A percentile compares a stretch with the other conserved stretches of the same genome.
Evolutionary conservation across 257 asterid species (phyloP).

Genomic region (Haberlea rhodopensis): DNA sequence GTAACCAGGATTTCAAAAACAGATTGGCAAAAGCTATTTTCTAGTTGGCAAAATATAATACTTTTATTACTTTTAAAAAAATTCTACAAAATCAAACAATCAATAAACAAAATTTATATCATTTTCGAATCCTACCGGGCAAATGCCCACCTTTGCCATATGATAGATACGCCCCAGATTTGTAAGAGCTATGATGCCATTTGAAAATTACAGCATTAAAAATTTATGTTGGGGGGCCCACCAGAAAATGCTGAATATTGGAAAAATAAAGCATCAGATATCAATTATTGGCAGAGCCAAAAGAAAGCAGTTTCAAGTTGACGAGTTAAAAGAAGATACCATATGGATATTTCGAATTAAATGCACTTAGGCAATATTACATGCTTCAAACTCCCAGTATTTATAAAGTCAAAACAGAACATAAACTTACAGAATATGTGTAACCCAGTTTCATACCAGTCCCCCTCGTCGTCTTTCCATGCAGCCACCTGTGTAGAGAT

Average conservation of each 20-base stretch:
- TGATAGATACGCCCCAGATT: too few species aligned
- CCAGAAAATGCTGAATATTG: neutral
- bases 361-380: neutral
- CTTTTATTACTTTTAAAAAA: too few species aligned
- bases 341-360: conserved; percentile 1
- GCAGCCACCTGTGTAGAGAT: conserved; percentile 69
- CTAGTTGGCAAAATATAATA: too few species aligned
- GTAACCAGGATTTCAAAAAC: too few species aligned
- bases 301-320: too few species aligned
- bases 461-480: conserved; percentile 96
- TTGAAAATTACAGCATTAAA: conserved; percentile 4
- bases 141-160: too few species aligned
- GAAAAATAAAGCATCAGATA: neutral
- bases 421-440: conserved; percentile 88
- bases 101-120: too few species aligned
- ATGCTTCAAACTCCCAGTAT: neutral
- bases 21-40: too few species aligned
- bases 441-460: conserved; percentile 96
- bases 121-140: too few species aligned
- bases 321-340: neutral
- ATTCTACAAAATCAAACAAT: too few species aligned
- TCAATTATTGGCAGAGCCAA: neutral
- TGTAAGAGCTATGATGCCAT: neutral
- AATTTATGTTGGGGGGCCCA: neutral
- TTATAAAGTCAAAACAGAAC: conserved; percentile 8